phyloP scores from a whole-genome alignment of 257 asterid genomes.

The Gentiana dahurica region DNA sequence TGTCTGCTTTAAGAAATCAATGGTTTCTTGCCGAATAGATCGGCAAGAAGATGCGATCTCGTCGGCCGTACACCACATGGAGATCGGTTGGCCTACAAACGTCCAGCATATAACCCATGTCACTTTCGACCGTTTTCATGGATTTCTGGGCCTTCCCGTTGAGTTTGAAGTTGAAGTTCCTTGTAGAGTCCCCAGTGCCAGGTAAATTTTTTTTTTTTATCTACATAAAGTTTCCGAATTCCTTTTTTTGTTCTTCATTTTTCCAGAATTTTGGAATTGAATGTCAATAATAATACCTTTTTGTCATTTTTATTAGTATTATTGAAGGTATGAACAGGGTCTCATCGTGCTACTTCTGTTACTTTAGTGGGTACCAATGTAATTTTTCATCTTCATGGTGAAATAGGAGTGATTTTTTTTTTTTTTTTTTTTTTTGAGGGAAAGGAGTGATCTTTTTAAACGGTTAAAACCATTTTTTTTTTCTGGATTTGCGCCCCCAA shows the following conservation, averaged over 20 bases:
- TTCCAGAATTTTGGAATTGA: too few species aligned
- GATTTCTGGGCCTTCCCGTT: slow-evolving; percentile 84
- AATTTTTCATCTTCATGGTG: too few species aligned
- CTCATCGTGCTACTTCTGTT: too few species aligned
- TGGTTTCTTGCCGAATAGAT: slow-evolving; percentile 83
- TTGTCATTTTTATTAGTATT: background rate
- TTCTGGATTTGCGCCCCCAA: too few species aligned
- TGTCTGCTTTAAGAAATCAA: slow-evolving; percentile 82
- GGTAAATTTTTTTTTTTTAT: slow-evolving; percentile 27
- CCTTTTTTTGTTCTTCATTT: too few species aligned
- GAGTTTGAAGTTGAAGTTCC: slow-evolving; percentile 91
- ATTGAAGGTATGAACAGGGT: too few species aligned
- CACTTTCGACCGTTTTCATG: slow-evolving; percentile 89
- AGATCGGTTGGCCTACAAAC: slow-evolving; percentile 92
- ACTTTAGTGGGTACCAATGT: too few species aligned
- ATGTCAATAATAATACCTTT: background rate
- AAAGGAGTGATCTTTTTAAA: too few species aligned
- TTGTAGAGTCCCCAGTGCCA: slow-evolving; percentile 85
- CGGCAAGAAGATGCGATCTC: slow-evolving; percentile 45
- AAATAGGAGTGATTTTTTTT: too few species aligned
- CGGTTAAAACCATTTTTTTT: too few species aligned
- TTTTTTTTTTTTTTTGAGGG: too few species aligned
- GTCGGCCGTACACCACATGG: slow-evolving; percentile 65
- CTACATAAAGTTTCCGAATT: background rate
- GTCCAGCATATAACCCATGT: slow-evolving; percentile 90